These are phyloP conservation scores for Tulasnella calospora DNA, from an alignment of 768 basidiomycete genomes.

Conservation along the genomic window DNA sequence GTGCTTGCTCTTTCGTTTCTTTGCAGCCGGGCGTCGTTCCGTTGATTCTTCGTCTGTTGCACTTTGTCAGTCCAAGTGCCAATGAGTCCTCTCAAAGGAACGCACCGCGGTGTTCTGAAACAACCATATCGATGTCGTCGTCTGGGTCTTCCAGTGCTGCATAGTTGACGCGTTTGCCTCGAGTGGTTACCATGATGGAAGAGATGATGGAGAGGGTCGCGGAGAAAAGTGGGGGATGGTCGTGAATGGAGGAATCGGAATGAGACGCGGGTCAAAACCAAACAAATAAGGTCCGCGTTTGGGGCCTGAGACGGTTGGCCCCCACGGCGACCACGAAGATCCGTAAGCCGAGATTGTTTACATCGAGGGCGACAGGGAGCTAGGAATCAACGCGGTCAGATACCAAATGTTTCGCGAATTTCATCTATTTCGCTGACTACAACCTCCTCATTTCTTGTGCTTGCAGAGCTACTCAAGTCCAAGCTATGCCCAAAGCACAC, in stretches of 20 bases:
- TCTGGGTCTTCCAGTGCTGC: neutral
- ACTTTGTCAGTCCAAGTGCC: neutral
- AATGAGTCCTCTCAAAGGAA: neutral
- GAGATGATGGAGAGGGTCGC: neutral
- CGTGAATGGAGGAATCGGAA: neutral
- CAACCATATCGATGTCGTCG: constrained; percentile 1
- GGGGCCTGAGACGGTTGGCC: neutral
- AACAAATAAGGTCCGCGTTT: neutral
- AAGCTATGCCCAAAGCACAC: too few species aligned
- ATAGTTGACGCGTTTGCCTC: constrained; percentile 15
- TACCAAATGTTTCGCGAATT: too few species aligned
- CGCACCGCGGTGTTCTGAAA: neutral
- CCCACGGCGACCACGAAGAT: neutral
- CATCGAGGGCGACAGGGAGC: too few species aligned
- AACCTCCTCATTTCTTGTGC: too few species aligned
- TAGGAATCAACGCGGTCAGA: too few species aligned
- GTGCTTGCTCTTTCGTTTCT: constrained; percentile 6
- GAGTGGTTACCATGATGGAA: constrained; percentile 16
- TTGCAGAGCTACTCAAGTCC: too few species aligned
- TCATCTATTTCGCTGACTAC: too few species aligned
- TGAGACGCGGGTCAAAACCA: neutral
- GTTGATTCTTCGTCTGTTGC: neutral
- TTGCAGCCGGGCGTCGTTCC: neutral
- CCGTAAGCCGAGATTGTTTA: neutral
- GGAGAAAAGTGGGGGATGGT: neutral